Evolutionary conservation across 2,329 filamentous ascomycete genomes (phyloP), one percentile per base, ranked within the genome.

Genomic region (Aureobasidium sp.): DNA sequence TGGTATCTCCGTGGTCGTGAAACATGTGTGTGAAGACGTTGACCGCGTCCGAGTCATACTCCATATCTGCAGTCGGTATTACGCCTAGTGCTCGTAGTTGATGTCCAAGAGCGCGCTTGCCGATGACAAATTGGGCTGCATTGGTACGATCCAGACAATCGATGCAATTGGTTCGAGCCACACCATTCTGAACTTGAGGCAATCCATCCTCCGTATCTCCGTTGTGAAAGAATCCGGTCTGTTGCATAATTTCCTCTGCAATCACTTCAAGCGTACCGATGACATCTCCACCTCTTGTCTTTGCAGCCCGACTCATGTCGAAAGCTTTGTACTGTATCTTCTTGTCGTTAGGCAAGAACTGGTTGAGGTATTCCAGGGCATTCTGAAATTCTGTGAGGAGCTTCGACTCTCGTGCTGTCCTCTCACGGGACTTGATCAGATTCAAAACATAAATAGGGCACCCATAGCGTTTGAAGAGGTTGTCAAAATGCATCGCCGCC

Each of bases 101-200:
- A 68, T 96, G 85, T 0, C 92, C 94, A 12, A 99, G 82, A 0
- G 94, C 94, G 67, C 90, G 84, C 77, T 99, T 99, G 5, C 91
- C 94, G 68, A 99, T 95, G 33, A 99, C 92, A 68, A 97, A 99
- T 71, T 99, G 94, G 1, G 94, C 94, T 2, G 94, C 94, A 71
- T 99, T 99, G 9, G 94, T 99, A 24, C 94, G 87, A 74, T 99
- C 94, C 1, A 99, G 81, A 70, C 94, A 99, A 74, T 99, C 94
- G 68, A 99, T 97, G 73, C 94, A 99, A 71, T 99, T 99, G 0
- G 94, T 99, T 62, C 94, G 85, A 11, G 91, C 93, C 44, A 99
- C 84, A 11, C 94, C 94, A 66, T 96, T 96, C 72, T 99, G 94
- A 1, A 94, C 84, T 35, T 81, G 83, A 3, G 88, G 80, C 3